phyloP scores from a whole-genome alignment of 257 asterid genomes.

The Jaltomata sinuosa region DNA sequence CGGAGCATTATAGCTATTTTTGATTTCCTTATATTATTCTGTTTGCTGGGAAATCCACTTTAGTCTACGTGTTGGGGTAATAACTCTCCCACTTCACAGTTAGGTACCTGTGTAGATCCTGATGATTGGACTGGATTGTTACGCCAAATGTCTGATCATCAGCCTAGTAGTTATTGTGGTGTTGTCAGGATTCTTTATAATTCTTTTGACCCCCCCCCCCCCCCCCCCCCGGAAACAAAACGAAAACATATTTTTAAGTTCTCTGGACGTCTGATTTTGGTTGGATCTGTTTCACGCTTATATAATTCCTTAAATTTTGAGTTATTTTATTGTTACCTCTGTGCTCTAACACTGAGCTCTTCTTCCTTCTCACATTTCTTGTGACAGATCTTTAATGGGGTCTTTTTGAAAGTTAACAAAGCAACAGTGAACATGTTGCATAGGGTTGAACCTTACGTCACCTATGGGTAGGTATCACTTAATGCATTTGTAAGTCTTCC shows the following conservation, averaged over 20 bases:
- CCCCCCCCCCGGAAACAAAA: background rate
- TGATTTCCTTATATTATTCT: background rate
- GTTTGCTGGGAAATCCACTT: background rate
- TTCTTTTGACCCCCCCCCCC: background rate
- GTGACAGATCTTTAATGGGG: conserved; percentile 49
- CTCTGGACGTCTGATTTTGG: background rate
- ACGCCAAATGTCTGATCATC: background rate
- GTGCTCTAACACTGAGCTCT: background rate
- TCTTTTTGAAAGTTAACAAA: conserved; percentile 50
- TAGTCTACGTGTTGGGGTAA: background rate
- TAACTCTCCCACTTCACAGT: background rate
- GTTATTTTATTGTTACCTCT: background rate
- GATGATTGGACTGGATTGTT: background rate
- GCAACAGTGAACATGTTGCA: conserved; percentile 55
- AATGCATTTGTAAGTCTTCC: background rate
- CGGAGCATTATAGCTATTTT: background rate
- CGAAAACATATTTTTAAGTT: background rate
- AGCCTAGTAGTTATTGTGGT: background rate
- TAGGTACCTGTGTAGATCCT: background rate
- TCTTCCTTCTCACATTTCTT: no score
- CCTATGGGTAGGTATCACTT: conserved; percentile 32
- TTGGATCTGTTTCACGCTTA: background rate
- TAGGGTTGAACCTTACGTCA: conserved; percentile 52
- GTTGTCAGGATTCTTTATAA: background rate
- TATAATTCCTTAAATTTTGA: background rate